These are phyloP conservation scores for Penicillium odoratum DNA, from an alignment of 495 filamentous ascomycete genomes.

Conservation along the genomic window DNA sequence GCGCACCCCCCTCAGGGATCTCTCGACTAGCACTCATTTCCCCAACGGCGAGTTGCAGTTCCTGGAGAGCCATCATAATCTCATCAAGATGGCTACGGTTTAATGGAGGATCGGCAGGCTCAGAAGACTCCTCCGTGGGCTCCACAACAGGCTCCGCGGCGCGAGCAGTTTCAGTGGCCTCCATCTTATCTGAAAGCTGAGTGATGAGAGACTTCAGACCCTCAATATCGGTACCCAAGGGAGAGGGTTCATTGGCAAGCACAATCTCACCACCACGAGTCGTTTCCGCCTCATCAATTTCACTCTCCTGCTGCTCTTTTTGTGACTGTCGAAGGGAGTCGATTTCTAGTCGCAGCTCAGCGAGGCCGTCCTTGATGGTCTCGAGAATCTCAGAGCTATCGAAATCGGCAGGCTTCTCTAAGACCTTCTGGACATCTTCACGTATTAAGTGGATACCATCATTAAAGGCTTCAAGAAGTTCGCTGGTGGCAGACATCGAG, in stretches of 20 bases:
- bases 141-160: slow-evolving; percentile 41
- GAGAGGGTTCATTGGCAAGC: slow-evolving; percentile 45
- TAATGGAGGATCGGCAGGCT: slow-evolving; percentile 38
- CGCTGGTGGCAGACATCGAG: slow-evolving; percentile 61
- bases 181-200: slow-evolving; percentile 79
- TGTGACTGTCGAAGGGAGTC: slow-evolving; percentile 64
- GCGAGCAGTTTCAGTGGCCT: slow-evolving; percentile 68
- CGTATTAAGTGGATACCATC: slow-evolving; percentile 76
- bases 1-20: slow-evolving; percentile 44
- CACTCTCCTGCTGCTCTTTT: slow-evolving; percentile 15
- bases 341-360: slow-evolving; percentile 70
- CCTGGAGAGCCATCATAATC: slow-evolving; percentile 56
- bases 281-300: slow-evolving; percentile 39
- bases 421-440: slow-evolving; percentile 70
- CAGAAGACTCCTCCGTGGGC: slow-evolving; percentile 34
- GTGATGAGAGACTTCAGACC: slow-evolving; percentile 79
- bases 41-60: slow-evolving; percentile 58
- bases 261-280: slow-evolving; percentile 55
- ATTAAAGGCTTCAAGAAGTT: slow-evolving; percentile 78
- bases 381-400: slow-evolving; percentile 86
- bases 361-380: slow-evolving; percentile 76
- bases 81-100: slow-evolving; percentile 62
- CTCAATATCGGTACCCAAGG: slow-evolving; percentile 71
- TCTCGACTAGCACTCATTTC: slow-evolving; percentile 40
- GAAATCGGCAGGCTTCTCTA: slow-evolving; percentile 75